These are phyloP conservation scores for Pseudocercospora eumusae DNA, from an alignment of 2,329 filamentous ascomycete species.

Conservation along the genomic window DNA sequence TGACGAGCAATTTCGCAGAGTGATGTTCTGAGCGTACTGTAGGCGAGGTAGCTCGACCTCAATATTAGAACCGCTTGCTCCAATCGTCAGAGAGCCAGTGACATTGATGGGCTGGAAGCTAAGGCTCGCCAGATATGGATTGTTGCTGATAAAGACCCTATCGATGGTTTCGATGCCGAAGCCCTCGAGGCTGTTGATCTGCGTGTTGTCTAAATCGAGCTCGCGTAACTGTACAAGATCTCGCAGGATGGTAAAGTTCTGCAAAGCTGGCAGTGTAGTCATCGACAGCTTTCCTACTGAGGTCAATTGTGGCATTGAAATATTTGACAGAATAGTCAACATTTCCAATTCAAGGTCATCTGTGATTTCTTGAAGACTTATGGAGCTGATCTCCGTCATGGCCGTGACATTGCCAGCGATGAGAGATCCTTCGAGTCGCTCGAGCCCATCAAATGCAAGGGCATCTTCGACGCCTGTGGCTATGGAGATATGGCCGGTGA, in stretches of 20 bases:
- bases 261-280: background rate
- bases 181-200: background rate
- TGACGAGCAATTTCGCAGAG: background rate
- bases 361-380: background rate
- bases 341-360: background rate
- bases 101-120: conserved; percentile 2
- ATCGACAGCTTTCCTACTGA: background rate
- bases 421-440: background rate
- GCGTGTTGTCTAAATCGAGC: background rate
- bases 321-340: background rate
- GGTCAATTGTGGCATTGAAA: background rate
- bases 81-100: background rate
- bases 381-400: background rate
- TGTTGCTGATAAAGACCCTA: background rate
- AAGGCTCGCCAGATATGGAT: conserved; percentile 3
- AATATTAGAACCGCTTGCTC: background rate
- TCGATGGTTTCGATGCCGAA: conserved; percentile 8
- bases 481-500: background rate
- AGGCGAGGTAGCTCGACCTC: background rate
- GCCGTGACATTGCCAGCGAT: background rate
- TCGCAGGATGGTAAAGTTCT: background rate
- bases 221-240: background rate
- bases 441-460: background rate
- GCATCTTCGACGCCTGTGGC: background rate
- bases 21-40: background rate